Conservation (phyloP, 139 green algal species). For the Astrephomene gubernaculifera region DNA sequence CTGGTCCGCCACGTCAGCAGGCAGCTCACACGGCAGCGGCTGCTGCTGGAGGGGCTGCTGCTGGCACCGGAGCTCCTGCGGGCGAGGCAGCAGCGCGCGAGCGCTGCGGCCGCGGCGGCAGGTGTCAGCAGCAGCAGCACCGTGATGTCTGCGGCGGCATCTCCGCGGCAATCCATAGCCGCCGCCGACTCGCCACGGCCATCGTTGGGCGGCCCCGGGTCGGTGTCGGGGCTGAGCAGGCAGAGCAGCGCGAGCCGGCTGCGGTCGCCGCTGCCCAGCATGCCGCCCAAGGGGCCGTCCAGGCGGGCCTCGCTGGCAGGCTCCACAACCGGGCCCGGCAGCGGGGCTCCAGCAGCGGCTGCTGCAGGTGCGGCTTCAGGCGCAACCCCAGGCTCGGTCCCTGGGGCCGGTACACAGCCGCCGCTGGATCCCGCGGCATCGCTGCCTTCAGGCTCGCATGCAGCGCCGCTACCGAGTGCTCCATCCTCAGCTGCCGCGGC, state of each 20-base stretch:
- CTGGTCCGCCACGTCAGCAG: neutral
- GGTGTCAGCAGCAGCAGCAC: too few relatives aligned
- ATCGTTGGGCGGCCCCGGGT: neutral
- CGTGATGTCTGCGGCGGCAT: too few relatives aligned
- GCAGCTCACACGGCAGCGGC: slow-evolving; percentile 27
- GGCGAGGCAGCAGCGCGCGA: slow-evolving; percentile 5
- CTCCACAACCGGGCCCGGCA: too few relatives aligned
- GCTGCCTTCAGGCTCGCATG: too few relatives aligned
- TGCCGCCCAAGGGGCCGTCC: neutral
- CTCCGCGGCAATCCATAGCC: too few relatives aligned
- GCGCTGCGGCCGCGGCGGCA: neutral
- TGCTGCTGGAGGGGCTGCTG: slow-evolving; percentile 42
- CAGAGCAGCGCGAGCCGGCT: slow-evolving; percentile 6
- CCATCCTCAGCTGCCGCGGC: too few relatives aligned
- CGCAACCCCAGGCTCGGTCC: too few relatives aligned
- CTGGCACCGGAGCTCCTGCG: slow-evolving; percentile 22
- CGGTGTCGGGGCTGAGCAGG: neutral
- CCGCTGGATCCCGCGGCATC: neutral
- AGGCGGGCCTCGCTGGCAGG: neutral
- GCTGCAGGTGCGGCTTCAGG: too few relatives aligned
- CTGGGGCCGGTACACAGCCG: neutral
- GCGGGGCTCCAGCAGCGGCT: too few relatives aligned
- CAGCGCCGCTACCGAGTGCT: too few relatives aligned
- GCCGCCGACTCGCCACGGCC: too few relatives aligned
- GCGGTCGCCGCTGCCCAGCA: neutral